Percentiles rank a stretch among this genome's conserved stretches.
phyloP scores from a whole-genome alignment of 176 grass and related monocot species.

The Hordeum marinum region DNA sequence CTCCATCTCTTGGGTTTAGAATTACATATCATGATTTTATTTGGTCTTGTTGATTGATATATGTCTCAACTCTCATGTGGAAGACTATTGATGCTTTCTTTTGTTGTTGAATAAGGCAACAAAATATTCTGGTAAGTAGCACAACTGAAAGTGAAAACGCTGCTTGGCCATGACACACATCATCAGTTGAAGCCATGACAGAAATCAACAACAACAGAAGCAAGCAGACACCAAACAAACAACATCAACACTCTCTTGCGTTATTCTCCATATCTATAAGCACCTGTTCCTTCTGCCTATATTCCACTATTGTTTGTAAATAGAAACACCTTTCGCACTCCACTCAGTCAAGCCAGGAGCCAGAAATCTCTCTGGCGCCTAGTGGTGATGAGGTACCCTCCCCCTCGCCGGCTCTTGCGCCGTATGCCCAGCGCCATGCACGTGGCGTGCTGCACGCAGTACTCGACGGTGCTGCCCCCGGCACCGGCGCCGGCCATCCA shows the following conservation, averaged over 20 bases:
- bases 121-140: not conserved
- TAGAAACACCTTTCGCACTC: not conserved
- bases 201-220: not conserved
- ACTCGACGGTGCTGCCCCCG: slow-evolving; percentile 33
- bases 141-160: not conserved
- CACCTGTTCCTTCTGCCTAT: not conserved
- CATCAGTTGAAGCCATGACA: not conserved
- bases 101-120: not conserved
- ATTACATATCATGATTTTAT: not conserved
- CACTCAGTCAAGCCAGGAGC: slow-evolving; percentile 55
- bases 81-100: not conserved
- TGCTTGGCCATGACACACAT: too few relatives aligned
- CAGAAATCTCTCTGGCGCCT: slow-evolving; percentile 73
- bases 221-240: not conserved
- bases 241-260: not conserved
- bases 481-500: slow-evolving; percentile 29
- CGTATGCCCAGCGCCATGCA: slow-evolving; percentile 67
- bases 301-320: not conserved
- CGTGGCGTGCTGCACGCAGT: slow-evolving; percentile 64
- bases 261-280: slow-evolving; percentile 14
- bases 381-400: slow-evolving; percentile 79
- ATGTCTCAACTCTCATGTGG: not conserved
- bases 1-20: not conserved
- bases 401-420: slow-evolving; percentile 60
- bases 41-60: not conserved